These are phyloP conservation scores for Pistacia integerrima DNA, from an alignment of 345 rosid species.

Conservation along the genomic window DNA sequence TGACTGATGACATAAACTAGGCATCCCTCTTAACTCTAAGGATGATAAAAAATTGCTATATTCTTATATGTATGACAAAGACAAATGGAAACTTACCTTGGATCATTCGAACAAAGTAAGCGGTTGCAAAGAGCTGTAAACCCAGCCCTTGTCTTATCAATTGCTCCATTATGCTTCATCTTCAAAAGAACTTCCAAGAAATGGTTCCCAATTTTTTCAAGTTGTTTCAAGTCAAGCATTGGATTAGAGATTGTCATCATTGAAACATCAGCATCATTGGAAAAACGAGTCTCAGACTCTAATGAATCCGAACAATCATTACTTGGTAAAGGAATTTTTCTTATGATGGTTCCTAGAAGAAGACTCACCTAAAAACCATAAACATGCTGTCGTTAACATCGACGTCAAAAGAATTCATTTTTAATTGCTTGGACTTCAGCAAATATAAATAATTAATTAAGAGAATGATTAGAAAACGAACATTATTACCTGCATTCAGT, in stretches of 20 bases:
- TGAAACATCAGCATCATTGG: slow-evolving; percentile 37
- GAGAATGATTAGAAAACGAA: not conserved
- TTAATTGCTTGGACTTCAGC: slow-evolving; percentile 5
- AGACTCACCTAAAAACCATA: slow-evolving; percentile 79
- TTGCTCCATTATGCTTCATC: slow-evolving; percentile 98
- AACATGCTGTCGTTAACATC: slow-evolving; percentile 13
- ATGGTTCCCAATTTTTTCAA: slow-evolving; percentile 85
- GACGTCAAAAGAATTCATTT: not conserved
- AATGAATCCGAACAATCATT: slow-evolving; percentile 40
- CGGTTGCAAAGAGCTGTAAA: slow-evolving; percentile 97
- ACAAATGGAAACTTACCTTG: slow-evolving; percentile 46
- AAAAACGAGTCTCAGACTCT: slow-evolving; percentile 33
- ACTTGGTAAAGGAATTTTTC: slow-evolving; percentile 85
- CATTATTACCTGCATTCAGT: not conserved
- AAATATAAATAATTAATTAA: not conserved
- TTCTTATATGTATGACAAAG: not conserved
- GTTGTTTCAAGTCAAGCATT: slow-evolving; percentile 78
- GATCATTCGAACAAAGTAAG: slow-evolving; percentile 87
- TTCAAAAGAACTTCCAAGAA: slow-evolving; percentile 92
- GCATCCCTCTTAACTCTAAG: not conserved
- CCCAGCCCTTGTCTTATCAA: slow-evolving; percentile 98
- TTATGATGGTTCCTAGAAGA: slow-evolving; percentile 82
- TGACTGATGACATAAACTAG: not conserved
- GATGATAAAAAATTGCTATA: not conserved
- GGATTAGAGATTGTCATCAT: slow-evolving; percentile 32